Evolutionary conservation across 352 stramenopile genomes (phyloP), one percentile per base, ranked within the genome.

Genomic region (Globisporangium cylindrosporum): DNA sequence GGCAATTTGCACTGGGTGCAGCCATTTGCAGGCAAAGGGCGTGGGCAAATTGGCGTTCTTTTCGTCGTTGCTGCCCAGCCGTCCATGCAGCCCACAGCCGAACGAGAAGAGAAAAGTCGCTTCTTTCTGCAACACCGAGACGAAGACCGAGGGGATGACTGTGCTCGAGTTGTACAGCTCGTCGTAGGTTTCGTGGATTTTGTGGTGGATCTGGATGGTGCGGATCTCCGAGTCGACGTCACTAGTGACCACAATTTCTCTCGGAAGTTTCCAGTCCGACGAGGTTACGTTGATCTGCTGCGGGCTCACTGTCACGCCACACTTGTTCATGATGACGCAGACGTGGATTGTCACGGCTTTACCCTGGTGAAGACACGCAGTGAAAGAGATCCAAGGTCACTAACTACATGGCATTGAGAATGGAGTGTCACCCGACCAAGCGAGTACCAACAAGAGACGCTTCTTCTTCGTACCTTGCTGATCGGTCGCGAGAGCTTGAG

Each of bases 171-270:
- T 80, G 73, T 78, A 90, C 0, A 84, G 59, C 32, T 86, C 74
- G 55, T 87, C 72, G 72, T 82, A 80, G 14, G 70, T 80, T 36
- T 87, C 76, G 67, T 84, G 56, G 34, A 89, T 84, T 67, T 86
- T 90, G 78, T 91, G 84, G 59, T 90, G 76, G 71, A 93, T 90
- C 73, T 89, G 81, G 55, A 90, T 82, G 14, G 81, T 90, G 7
- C 77, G 76, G 24, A 90, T 65, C 41, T 91, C 79, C 3, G 79
- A 78, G n/a, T 89, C 75, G 3, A 66, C 32, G 1, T 82, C 80
- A 41, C 73, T 84, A 18, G 69, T 62, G 20, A 88, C 70, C 2
- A 74, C 64, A 5, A 88, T 70, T 41, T 90, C 80, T 49, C 80
- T 75, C 3, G 81, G 76, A 60, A 78, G 67, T 12, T 78, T 70